Evolutionary conservation across 345 rosid species (phyloP).

Genomic region (Adansonia digitata): DNA sequence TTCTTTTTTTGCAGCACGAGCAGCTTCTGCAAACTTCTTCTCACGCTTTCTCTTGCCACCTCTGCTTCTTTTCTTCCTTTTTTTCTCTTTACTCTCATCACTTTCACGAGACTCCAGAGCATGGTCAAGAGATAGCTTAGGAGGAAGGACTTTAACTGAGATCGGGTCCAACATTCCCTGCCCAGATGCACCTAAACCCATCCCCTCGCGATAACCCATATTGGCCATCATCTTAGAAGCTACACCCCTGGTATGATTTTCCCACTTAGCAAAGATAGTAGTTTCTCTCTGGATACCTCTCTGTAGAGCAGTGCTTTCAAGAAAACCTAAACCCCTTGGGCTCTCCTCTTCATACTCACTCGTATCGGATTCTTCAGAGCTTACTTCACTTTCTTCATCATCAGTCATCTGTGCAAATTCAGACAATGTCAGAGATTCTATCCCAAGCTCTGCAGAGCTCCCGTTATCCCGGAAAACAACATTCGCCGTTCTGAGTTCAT

Average conservation of each 20-base stretch:
- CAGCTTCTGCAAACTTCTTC: conserved; percentile 74
- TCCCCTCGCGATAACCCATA: conserved; percentile 93
- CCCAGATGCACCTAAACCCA: conserved; percentile 84
- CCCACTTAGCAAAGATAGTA: conserved; percentile 84
- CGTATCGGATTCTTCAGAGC: conserved; percentile 46
- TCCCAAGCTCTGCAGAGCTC: conserved; percentile 52
- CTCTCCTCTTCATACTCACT: conserved; percentile 61
- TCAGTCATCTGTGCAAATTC: conserved; percentile 55
- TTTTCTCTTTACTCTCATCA: conserved; percentile 38
- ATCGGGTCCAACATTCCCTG: conserved; percentile 87
- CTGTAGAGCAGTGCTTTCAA: conserved; percentile 42
- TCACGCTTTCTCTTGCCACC: conserved; percentile 88
- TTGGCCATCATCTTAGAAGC: conserved; percentile 97
- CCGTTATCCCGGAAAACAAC: conserved; percentile 77
- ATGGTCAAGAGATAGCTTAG: conserved; percentile 78
- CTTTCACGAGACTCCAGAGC: conserved; percentile 49
- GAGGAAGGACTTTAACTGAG: conserved; percentile 72
- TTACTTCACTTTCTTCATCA: conserved; percentile 57
- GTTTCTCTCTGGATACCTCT: conserved; percentile 79
- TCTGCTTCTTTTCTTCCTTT: conserved; percentile 63
- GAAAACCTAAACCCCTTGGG: conserved; percentile 64
- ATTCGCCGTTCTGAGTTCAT: conserved; percentile 46
- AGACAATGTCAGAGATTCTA: conserved; percentile 51
- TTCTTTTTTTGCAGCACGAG: conserved; percentile 52
- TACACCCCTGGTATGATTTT: conserved; percentile 88